Base-by-base conservation (phyloP, 495 filamentous ascomycete species). In the Durotheca rogersii region DNA sequence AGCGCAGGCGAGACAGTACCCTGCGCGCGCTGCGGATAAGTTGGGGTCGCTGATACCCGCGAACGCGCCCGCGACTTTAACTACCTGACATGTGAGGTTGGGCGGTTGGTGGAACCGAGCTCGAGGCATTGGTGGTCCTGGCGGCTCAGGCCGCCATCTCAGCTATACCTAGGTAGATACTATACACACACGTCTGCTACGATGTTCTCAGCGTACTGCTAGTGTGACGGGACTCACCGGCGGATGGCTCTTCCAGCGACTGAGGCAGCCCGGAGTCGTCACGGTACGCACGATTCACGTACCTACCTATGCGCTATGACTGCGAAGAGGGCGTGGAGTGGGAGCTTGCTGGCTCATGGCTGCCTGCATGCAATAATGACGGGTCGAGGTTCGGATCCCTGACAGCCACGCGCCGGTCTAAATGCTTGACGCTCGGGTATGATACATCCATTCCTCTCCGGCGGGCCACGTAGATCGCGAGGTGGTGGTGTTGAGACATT, bases 371-470 rank as follows among this genome's bases (percentile, higher is more conserved):
- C n/a, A 53, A 49, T 43, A 45, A 6, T 34, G 36, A 51, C 47
- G 42, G 37, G 25, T n/a, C 41, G 31, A 58, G 48, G 47, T 52
- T 58, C 45, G 46, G 50, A 53, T 51, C 50, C 56, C 44, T 51
- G 45, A 54, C 9, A 36, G 20, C 49, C 56, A 59, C 29, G 51
- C 56, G 56, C 56, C 40, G 56, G 53, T 59, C 56, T 50, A 30
- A 40, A 43, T 32, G 41, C 56, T 46, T 45, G 50, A 50, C 9
- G 23, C 23, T 27, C 23, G 23, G 23, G 23, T 9, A 9, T 9
- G 9, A 27, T 27, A 27, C 23, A 27, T 27, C 4, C 23, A 27
- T 4, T 27, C 4, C 23, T 9, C 23, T 9, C 4, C 9, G 23
- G 23, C 9, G 23, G 9, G 9, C 23, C 23, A 27, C 23, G 9